These are phyloP conservation scores for Dendrocalamus latiflorus DNA, from an alignment of 202 grass and related monocot species.

Conservation along the genomic window DNA sequence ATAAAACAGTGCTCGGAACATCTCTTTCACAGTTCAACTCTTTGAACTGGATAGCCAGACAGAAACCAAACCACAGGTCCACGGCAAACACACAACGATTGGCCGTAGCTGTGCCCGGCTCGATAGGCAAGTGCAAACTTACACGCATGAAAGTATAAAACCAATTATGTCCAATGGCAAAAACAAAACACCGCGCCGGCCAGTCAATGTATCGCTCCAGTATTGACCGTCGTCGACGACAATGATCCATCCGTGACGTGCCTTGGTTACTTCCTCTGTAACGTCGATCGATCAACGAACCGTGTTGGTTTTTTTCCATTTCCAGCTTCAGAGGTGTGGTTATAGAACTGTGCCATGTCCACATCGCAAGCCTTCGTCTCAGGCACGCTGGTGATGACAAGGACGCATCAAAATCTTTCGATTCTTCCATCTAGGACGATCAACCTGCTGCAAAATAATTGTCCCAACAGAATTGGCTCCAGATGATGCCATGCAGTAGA, in stretches of 20 bases:
- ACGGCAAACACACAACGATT: neutral
- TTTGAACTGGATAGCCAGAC: no score
- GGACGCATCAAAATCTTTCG: neutral
- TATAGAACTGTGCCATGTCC: neutral
- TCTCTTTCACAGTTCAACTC: neutral
- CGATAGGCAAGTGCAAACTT: neutral
- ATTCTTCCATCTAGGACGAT: neutral
- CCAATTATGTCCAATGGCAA: neutral
- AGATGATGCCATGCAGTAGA: neutral
- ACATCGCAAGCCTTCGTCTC: conserved; percentile 8
- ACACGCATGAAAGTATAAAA: neutral
- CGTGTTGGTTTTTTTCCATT: neutral
- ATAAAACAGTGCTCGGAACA: neutral
- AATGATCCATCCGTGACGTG: neutral
- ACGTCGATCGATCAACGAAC: neutral
- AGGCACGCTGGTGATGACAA: neutral
- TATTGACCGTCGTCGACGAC: neutral
- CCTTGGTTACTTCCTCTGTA: neutral
- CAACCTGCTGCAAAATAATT: neutral
- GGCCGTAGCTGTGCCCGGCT: neutral
- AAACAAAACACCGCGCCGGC: neutral
- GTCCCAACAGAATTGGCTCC: neutral
- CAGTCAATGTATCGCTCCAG: neutral
- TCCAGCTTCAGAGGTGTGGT: neutral
- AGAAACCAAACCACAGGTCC: neutral